Base-by-base conservation (phyloP, 306 rosid genomes). In the Alnus rubra region DNA sequence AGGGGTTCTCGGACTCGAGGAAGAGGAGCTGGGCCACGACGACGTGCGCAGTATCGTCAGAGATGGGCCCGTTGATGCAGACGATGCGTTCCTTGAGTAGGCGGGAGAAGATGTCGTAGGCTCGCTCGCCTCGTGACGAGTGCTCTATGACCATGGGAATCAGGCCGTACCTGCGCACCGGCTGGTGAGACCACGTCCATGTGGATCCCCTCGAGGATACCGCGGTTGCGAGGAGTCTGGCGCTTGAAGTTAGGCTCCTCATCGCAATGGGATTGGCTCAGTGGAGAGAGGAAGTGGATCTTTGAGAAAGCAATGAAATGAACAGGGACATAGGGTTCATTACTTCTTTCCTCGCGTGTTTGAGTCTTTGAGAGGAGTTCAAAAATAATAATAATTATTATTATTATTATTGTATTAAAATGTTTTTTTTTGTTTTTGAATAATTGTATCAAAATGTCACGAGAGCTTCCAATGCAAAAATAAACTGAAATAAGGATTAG, bases 1-100 rank as follows among this genome's bases (percentile, higher is more conserved):
- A 90, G 3, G 99, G 97, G 80, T 95, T 95, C 78, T 95, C 99
- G 12, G 99, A 95, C 87, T 95, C 99, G 45, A 95, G 92, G 84
- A 84, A 95, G 47, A 95, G 95, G 5, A 95, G 98, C 91, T 95
- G 99, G 16, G 99, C 99, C 4, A 95, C 96, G 78, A 95, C 99
- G 69, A 95, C 99, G 52, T 95, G 99, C 10, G 99, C 83, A 18
- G 99, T 95, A 83, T 95, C 99, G 51, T 95, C 99, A 69, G 93
- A 81, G 77, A 95, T 85, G 65, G 99, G 88, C 0, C 99, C 98
- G 42, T 95, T 95, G 87, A 95, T 93, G 94, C 99, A 95, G 62
- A 95, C 69, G 16, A 95, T 95, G 56, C 99, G 99, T 78, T 95
- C 99, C 71, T 95, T 95, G 52, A 95, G 98, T 19, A 95, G 98